phyloP scores from a whole-genome alignment of 2,329 filamentous ascomycete genomes.

The Neophaeococcomyces aloes region DNA sequence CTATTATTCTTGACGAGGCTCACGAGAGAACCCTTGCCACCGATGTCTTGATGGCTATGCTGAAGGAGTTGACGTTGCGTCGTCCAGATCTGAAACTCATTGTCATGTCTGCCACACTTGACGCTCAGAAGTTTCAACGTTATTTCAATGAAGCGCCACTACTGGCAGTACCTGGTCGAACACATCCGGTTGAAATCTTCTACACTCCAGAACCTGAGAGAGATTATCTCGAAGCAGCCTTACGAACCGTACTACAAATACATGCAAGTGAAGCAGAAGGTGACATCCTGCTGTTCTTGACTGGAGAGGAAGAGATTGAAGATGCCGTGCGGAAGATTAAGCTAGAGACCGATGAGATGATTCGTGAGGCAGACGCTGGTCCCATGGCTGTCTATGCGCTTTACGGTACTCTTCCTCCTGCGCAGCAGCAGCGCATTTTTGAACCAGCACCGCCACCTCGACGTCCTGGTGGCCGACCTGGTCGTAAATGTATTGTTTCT shows the following conservation, averaged over 20 bases:
- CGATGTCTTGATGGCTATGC: constrained; percentile 90
- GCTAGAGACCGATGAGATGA: constrained; percentile 83
- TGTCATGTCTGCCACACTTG: constrained; percentile 96
- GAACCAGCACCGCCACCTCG: constrained; percentile 69
- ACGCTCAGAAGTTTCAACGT: constrained; percentile 93
- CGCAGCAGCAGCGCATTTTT: constrained; percentile 92
- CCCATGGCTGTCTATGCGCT: constrained; percentile 85
- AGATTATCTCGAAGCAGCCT: constrained; percentile 91
- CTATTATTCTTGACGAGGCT: constrained; percentile 96
- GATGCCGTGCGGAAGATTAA: constrained; percentile 87
- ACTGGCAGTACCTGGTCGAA: constrained; percentile 86
- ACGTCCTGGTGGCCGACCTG: constrained; percentile 66
- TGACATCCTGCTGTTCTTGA: constrained; percentile 88
- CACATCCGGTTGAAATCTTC: constrained; percentile 94
- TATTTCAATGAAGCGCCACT: constrained; percentile 95
- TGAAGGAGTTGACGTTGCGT: constrained; percentile 78
- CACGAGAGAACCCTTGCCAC: constrained; percentile 96
- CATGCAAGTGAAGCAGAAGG: constrained; percentile 87
- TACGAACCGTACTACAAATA: constrained; percentile 91
- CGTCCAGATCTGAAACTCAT: constrained; percentile 92
- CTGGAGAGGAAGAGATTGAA: constrained; percentile 97
- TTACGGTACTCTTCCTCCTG: constrained; percentile 84
- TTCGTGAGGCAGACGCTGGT: constrained; percentile 80
- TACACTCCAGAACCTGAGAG: constrained; percentile 94
- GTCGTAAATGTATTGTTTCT: constrained; percentile 86